A percentile compares a stretch with the other conserved stretches of the same genome.
Conservation (phyloP, 345 rosid genomes). For the Excoecaria agallocha region DNA sequence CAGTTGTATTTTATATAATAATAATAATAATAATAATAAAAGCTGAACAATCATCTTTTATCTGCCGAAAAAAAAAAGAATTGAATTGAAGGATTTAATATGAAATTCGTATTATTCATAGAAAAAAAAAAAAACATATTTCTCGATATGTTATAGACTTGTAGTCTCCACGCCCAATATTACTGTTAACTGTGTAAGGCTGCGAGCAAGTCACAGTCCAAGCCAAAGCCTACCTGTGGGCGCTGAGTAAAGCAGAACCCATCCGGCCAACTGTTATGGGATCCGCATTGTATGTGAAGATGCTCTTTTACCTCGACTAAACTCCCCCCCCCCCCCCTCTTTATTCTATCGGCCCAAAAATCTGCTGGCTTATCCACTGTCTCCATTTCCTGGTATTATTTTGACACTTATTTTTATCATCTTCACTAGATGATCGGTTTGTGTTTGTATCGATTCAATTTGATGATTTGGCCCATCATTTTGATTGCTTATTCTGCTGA, state of each 20-base stretch:
- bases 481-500: not conserved
- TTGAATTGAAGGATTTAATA: too few species aligned
- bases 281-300: not conserved
- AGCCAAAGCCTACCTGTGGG: not conserved
- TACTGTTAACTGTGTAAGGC: too few species aligned
- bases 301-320: not conserved
- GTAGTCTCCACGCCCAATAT: too few species aligned
- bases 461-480: not conserved
- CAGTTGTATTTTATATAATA: too few species aligned
- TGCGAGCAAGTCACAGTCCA: not conserved
- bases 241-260: not conserved
- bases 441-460: not conserved
- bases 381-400: slow-evolving; percentile 8
- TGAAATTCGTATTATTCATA: too few species aligned
- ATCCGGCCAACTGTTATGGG: not conserved
- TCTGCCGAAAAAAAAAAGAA: too few species aligned
- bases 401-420: not conserved
- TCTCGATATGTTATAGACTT: too few species aligned
- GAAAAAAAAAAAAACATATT: too few species aligned
- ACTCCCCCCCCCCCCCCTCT: too few species aligned
- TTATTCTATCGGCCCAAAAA: not conserved
- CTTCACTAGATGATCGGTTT: not conserved
- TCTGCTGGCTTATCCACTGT: not conserved
- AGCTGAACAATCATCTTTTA: too few species aligned
- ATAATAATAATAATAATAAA: too few species aligned